phyloP scores from a whole-genome alignment of 352 stramenopile genomes.

The Aphanomyces stellatus region DNA sequence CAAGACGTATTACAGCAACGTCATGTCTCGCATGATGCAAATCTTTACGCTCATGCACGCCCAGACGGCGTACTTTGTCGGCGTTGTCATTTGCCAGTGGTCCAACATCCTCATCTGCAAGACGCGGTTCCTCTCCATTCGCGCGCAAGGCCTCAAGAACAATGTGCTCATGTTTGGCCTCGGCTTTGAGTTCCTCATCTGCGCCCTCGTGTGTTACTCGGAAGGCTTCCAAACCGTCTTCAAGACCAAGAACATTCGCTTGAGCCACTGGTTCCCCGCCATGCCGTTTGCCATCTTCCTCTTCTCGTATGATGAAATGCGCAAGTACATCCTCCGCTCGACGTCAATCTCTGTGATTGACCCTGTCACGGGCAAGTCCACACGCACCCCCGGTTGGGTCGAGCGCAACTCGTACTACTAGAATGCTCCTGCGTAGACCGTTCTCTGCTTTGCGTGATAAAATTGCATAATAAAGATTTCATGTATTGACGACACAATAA shows the following conservation, averaged over 20 bases:
- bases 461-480: slow-evolving; percentile 9
- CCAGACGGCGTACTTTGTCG: slow-evolving; percentile 74
- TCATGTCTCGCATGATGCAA: slow-evolving; percentile 67
- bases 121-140: slow-evolving; percentile 75
- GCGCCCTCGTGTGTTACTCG: slow-evolving; percentile 64
- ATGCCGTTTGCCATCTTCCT: slow-evolving; percentile 80
- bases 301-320: slow-evolving; percentile 78
- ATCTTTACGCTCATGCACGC: slow-evolving; percentile 60
- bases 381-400: slow-evolving; percentile 52
- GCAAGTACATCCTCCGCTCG: slow-evolving; percentile 78
- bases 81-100: slow-evolving; percentile 76
- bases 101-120: slow-evolving; percentile 81
- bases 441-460: too few species aligned
- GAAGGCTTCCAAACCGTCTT: slow-evolving; percentile 58
- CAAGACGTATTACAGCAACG: slow-evolving; percentile 36
- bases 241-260: slow-evolving; percentile 55
- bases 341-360: slow-evolving; percentile 54
- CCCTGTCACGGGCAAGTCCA: slow-evolving; percentile 41
- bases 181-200: slow-evolving; percentile 77
- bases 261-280: slow-evolving; percentile 76
- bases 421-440: neutral
- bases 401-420: slow-evolving; percentile 81
- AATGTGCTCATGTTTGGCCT: slow-evolving; percentile 83
- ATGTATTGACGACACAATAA: neutral
- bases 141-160: slow-evolving; percentile 82